phyloP scores from a whole-genome alignment of 78 protist species.

The Emiliania huxleyi region DNA sequence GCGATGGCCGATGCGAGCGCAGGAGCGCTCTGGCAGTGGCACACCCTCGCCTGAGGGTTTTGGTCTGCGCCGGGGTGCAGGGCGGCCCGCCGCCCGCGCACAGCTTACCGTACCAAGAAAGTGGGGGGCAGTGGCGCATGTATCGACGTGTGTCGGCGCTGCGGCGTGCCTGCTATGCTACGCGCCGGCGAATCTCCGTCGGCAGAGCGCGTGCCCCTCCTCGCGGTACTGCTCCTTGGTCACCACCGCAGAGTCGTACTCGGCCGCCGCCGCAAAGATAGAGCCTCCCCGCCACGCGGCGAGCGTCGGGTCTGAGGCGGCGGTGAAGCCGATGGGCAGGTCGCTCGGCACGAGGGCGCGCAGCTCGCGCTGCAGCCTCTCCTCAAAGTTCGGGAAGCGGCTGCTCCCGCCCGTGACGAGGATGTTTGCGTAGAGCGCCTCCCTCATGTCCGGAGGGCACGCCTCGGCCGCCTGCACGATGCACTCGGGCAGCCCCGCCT shows the following conservation, averaged over 20 bases:
- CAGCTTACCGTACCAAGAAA: too few relatives aligned
- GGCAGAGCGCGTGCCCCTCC: not conserved
- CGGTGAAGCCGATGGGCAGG: not conserved
- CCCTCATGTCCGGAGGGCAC: conserved; percentile 5
- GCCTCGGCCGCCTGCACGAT: conserved; percentile 64
- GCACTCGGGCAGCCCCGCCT: conserved; percentile 78
- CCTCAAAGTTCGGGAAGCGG: not conserved
- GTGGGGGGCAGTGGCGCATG: too few relatives aligned
- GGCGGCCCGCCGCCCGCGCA: too few relatives aligned
- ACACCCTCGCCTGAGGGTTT: too few relatives aligned
- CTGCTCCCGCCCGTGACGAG: not conserved
- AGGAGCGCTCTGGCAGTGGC: too few relatives aligned
- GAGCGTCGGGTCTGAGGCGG: not conserved
- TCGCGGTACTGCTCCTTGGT: not conserved
- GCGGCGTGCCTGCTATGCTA: too few relatives aligned
- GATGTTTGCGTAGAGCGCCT: not conserved
- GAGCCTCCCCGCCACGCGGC: conserved; percentile 28
- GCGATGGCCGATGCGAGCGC: too few relatives aligned
- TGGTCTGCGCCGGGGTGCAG: too few relatives aligned
- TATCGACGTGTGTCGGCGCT: too few relatives aligned
- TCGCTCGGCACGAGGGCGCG: not conserved
- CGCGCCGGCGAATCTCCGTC: not conserved
- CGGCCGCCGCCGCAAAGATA: not conserved
- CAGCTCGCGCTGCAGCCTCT: not conserved
- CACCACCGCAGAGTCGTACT: not conserved